phyloP scores from a whole-genome alignment of 805 yeast species.

The Schwanniomyces occidentalis region DNA sequence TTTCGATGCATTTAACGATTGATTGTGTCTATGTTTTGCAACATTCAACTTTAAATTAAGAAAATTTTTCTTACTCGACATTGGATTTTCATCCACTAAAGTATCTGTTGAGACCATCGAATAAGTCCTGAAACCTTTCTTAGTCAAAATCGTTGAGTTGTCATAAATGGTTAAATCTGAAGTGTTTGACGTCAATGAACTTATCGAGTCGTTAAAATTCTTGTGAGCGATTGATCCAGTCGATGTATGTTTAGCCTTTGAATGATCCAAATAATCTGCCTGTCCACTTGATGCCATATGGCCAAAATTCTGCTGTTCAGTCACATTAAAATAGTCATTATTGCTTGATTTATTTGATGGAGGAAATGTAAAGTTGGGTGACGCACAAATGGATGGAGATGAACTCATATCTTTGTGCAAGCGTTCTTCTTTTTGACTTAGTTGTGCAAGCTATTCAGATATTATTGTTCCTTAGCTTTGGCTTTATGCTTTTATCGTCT shows the following conservation, averaged over 20 bases:
- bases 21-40: slow-evolving; percentile 11
- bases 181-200: slow-evolving; percentile 30
- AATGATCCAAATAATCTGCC: not conserved
- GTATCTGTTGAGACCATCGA: slow-evolving; percentile 30
- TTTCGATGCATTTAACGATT: slow-evolving; percentile 9
- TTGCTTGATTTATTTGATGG: slow-evolving; percentile 5
- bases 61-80: slow-evolving; percentile 6
- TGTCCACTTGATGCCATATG: not conserved
- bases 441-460: too few species aligned
- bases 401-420: slow-evolving; percentile 13
- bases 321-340: slow-evolving; percentile 15
- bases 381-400: slow-evolving; percentile 21
- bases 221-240: slow-evolving; percentile 2
- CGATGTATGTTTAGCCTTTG: slow-evolving; percentile 2
- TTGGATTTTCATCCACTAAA: slow-evolving; percentile 23
- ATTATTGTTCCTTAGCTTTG: too few species aligned
- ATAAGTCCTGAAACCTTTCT: slow-evolving; percentile 13
- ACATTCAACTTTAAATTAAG: slow-evolving; percentile 14
- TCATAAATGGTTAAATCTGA: slow-evolving; percentile 16
- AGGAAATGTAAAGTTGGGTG: slow-evolving; percentile 23
- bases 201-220: slow-evolving; percentile 20
- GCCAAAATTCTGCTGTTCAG: not conserved
- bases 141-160: not conserved
- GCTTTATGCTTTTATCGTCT: too few species aligned
- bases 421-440: not conserved